A percentile compares a stretch with the other conserved stretches of the same genome.
These are phyloP conservation scores for Backusella sp. DNA, from an alignment of 192 early-diverging fungal species.

Conservation along the genomic window DNA sequence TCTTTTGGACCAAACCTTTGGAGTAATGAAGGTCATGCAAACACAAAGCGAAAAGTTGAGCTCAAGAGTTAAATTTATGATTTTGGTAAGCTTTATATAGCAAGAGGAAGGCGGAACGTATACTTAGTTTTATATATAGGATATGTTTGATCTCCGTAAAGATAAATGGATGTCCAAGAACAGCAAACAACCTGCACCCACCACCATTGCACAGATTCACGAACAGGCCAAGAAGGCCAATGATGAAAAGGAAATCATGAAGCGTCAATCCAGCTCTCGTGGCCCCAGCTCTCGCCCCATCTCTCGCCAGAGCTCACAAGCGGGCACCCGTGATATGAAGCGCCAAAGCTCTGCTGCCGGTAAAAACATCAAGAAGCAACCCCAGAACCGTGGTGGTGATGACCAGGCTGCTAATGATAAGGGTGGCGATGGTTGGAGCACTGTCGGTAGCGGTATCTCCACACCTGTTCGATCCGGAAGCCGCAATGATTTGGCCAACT, in stretches of 20 bases:
- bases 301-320: conserved; percentile 56
- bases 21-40: conserved; percentile 75
- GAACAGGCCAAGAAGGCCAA: conserved; percentile 62
- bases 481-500: conserved; percentile 69
- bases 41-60: conserved; percentile 59
- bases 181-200: conserved; percentile 66
- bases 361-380: conserved; percentile 8
- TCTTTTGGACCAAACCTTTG: conserved; percentile 86
- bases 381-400: conserved; percentile 15
- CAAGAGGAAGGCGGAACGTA: not conserved
- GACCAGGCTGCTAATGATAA: conserved; percentile 40
- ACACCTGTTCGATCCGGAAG: conserved; percentile 40
- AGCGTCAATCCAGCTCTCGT: conserved; percentile 63
- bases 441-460: conserved; percentile 45
- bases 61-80: conserved; percentile 93
- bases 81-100: conserved; percentile 44
- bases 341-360: conserved; percentile 33
- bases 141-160: conserved; percentile 60
- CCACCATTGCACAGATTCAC: conserved; percentile 93
- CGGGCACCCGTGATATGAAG: conserved; percentile 32
- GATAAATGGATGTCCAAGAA: conserved; percentile 73
- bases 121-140: conserved; percentile 32
- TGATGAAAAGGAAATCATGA: conserved; percentile 66
- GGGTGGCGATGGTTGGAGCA: conserved; percentile 70
- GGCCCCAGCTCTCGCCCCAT: conserved; percentile 58